Conservation (phyloP, 2,329 filamentous ascomycete genomes). For the Fusarium virguliforme region DNA sequence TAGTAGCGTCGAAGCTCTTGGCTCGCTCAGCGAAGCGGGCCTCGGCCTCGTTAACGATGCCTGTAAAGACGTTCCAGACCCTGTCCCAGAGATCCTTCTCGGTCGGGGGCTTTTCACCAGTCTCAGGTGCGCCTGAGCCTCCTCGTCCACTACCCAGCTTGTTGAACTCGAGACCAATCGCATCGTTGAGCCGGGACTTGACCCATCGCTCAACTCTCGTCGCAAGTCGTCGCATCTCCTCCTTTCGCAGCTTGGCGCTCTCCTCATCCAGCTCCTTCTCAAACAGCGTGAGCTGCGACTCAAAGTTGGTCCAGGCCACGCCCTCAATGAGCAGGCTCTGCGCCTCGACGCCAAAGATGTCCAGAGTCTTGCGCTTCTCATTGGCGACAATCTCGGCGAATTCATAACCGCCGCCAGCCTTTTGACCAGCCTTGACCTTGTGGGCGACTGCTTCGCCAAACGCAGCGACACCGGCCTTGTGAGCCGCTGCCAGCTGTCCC, state of each 20-base stretch:
- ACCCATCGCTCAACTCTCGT: conserved; percentile 96
- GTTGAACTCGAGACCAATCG: conserved; percentile 94
- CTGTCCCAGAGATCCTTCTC: conserved; percentile 97
- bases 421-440: conserved; percentile 92
- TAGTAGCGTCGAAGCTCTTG: conserved; percentile 92
- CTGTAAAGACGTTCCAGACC: conserved; percentile 89
- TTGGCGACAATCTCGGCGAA: conserved; percentile 93
- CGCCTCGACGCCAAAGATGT: conserved; percentile 83
- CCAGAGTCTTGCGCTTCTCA: conserved; percentile 83
- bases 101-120: conserved; percentile 77
- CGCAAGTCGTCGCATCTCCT: conserved; percentile 95
- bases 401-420: conserved; percentile 91
- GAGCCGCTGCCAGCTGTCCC: conserved; percentile 88
- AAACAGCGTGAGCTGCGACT: conserved; percentile 83
- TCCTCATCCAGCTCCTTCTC: conserved; percentile 94
- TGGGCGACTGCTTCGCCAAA: conserved; percentile 91
- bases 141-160: conserved; percentile 91
- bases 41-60: conserved; percentile 89
- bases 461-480: conserved; percentile 86
- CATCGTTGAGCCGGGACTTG: conserved; percentile 87
- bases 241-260: conserved; percentile 86
- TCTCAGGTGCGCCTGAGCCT: conserved; percentile 85
- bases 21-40: conserved; percentile 88
- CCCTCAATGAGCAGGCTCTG: conserved; percentile 82
- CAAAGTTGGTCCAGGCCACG: conserved; percentile 90